These are phyloP conservation scores for Epipyxis sp. DNA, from an alignment of 108 stramenopile species.

Conservation along the genomic window DNA sequence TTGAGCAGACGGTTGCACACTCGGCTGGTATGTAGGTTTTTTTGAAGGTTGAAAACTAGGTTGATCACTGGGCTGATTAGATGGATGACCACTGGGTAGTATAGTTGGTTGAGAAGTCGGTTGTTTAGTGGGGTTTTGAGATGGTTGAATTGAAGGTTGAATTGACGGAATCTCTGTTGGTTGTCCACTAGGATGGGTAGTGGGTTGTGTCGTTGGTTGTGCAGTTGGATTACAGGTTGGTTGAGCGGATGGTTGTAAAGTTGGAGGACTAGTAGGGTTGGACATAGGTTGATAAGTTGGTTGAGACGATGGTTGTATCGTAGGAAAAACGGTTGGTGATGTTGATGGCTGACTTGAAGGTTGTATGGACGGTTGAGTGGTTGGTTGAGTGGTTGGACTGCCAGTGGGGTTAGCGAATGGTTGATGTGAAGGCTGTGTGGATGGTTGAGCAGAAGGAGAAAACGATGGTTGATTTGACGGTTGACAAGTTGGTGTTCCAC, in stretches of 20 bases:
- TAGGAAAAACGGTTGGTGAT: neutral
- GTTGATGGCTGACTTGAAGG: constrained; percentile 13
- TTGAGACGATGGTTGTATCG: neutral
- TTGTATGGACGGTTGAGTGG: neutral
- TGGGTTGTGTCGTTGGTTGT: neutral
- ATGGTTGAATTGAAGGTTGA: neutral
- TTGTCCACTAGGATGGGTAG: neutral
- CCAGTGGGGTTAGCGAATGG: constrained; percentile 3
- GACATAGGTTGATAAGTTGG: constrained; percentile 15
- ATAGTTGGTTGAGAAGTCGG: neutral
- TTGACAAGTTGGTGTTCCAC: neutral
- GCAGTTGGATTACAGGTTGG: neutral
- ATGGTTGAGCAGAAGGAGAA: neutral
- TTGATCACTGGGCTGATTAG: neutral
- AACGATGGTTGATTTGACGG: neutral
- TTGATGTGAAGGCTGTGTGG: neutral
- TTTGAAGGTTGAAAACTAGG: neutral
- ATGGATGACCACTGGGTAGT: neutral
- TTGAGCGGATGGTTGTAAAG: constrained; percentile 20
- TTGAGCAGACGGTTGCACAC: neutral
- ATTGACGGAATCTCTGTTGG: neutral
- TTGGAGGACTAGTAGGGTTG: constrained; percentile 14
- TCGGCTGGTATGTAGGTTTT: neutral
- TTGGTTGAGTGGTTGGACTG: neutral
- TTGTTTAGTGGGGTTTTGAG: neutral